Conservation (phyloP, 768 basidiomycete species). For the Pleurotus tuoliensis region DNA sequence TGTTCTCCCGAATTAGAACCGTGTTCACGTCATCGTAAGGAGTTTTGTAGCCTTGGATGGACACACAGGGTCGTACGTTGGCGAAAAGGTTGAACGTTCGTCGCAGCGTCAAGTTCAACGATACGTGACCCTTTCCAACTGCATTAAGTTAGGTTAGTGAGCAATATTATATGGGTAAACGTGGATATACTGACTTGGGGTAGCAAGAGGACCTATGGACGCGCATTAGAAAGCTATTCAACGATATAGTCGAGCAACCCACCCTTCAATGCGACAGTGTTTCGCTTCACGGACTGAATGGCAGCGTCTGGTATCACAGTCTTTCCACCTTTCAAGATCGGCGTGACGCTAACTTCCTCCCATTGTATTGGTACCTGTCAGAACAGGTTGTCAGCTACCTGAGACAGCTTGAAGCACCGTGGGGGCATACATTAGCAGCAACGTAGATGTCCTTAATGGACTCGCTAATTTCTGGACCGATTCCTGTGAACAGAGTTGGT, state of each 20-base stretch:
- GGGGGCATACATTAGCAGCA: constrained; percentile 66
- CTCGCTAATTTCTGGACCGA: constrained; percentile 98
- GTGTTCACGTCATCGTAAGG: constrained; percentile 98
- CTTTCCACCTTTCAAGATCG: constrained; percentile 91
- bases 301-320: constrained; percentile 94
- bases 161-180: background rate
- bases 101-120: constrained; percentile 93
- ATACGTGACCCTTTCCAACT: constrained; percentile 99
- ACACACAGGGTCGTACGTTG: constrained; percentile 95
- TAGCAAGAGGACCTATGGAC: constrained; percentile 82
- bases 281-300: constrained; percentile 89
- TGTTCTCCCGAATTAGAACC: constrained; percentile 98
- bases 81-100: constrained; percentile 98
- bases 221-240: constrained; percentile 3
- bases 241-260: background rate
- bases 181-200: constrained; percentile 70
- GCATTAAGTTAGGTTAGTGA: constrained; percentile 9
- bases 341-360: constrained; percentile 98
- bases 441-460: constrained; percentile 92
- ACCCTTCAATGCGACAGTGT: constrained; percentile 98
- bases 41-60: constrained; percentile 96
- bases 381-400: constrained; percentile 3
- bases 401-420: background rate
- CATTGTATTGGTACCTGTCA: constrained; percentile 92
- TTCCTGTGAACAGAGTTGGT: constrained; percentile 50